A percentile compares a stretch with the other conserved stretches of the same genome.
Conservation (phyloP, 1,284 basidiomycete species). For the Irpex sp. region DNA sequence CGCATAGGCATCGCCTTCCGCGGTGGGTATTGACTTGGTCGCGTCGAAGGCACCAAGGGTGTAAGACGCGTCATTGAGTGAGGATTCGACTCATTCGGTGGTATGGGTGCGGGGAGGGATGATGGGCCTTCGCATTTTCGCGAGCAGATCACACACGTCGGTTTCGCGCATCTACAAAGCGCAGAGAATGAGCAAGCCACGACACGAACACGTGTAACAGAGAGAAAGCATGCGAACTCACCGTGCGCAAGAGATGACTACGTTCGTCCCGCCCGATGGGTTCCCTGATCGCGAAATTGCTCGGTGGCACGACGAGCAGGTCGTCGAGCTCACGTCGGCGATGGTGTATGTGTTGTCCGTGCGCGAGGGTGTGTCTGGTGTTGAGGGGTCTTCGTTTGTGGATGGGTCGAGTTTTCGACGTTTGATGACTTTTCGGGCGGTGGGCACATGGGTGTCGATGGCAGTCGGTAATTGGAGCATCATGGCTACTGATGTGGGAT, state of each 20-base stretch:
- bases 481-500: not conserved
- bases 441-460: not conserved
- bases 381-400: not conserved
- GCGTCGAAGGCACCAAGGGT: not conserved
- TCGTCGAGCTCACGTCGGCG: not conserved
- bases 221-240: not conserved
- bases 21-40: not conserved
- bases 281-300: not conserved
- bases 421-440: not conserved
- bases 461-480: not conserved
- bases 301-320: not conserved
- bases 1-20: not conserved
- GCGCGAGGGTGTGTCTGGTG: not conserved
- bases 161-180: conserved; percentile 2
- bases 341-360: not conserved
- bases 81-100: not conserved
- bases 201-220: not conserved
- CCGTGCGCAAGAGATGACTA: not conserved
- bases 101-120: not conserved
- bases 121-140: conserved; percentile 8
- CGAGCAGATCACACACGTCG: conserved; percentile 8
- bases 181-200: not conserved
- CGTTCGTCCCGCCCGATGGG: not conserved
- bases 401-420: not conserved
- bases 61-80: too few species aligned